Evolutionary conservation across 352 stramenopile species (phyloP).

Genomic region (Elongisporangium undulatum): DNA sequence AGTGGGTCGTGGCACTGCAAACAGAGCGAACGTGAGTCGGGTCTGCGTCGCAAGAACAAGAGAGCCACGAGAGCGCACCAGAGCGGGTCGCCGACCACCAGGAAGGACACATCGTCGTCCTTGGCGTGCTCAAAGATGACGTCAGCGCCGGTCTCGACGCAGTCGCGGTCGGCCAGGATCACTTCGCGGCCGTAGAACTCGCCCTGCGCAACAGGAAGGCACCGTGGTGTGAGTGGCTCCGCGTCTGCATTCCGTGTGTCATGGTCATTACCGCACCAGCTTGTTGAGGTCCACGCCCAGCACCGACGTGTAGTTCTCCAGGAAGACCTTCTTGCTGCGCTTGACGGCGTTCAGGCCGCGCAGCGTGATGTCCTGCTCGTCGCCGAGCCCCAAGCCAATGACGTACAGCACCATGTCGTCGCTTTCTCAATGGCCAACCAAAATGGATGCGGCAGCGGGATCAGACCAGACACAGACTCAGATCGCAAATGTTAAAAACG

Average conservation of each 20-base stretch:
- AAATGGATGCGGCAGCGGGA: too few species aligned
- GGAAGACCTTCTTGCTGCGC: slow-evolving; percentile 92
- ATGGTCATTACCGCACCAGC: slow-evolving; percentile 38
- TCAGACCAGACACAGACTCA: too few species aligned
- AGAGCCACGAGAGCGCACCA: slow-evolving; percentile 46
- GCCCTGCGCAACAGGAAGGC: slow-evolving; percentile 33
- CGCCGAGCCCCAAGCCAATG: slow-evolving; percentile 95
- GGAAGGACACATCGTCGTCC: slow-evolving; percentile 92
- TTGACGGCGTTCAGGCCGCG: slow-evolving; percentile 95
- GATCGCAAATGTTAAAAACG: too few species aligned
- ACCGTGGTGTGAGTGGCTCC: too few species aligned
- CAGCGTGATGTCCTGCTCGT: slow-evolving; percentile 99
- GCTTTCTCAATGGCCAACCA: too few species aligned
- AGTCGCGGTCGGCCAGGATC: slow-evolving; percentile 90
- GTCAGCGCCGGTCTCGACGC: slow-evolving; percentile 96
- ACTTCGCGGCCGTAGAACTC: slow-evolving; percentile 93
- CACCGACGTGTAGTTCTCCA: slow-evolving; percentile 98
- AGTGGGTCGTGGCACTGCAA: slow-evolving; percentile 97
- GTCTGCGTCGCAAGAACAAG: not conserved
- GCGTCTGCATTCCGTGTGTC: not conserved
- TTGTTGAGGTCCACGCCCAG: slow-evolving; percentile 88
- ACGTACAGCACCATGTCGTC: slow-evolving; percentile 92
- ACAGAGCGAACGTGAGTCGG: not conserved
- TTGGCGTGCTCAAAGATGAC: slow-evolving; percentile 92
- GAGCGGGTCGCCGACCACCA: slow-evolving; percentile 98